Base-by-base conservation (phyloP, 768 basidiomycete genomes). In the Pisolithus tinctorius region DNA sequence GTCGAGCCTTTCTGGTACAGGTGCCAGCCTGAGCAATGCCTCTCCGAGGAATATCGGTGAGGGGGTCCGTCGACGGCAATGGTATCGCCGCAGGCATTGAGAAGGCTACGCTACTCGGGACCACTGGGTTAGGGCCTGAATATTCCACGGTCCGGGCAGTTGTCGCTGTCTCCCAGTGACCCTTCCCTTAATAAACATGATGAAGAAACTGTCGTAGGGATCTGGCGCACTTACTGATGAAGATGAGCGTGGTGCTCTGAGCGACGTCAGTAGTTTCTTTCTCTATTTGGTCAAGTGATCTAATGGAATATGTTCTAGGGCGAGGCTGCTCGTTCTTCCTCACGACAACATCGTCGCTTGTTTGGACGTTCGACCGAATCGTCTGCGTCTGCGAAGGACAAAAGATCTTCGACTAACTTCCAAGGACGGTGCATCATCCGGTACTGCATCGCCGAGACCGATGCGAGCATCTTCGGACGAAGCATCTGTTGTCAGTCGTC, bases 121-220 rank as follows among this genome's bases (percentile, higher is more conserved):
- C 55, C 7, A 57, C 58, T 6, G 67, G 68, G 30, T 58, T 68
- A n/a, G n/a, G 68, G 60, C 29, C 54, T 65, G 1, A 20, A 42
- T n/a, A 40, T 55, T 6, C 38, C 59, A 11, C 74, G 81, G 3
- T 80, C 84, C 9, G 60, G 75, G 2, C 77, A 79, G 8, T 61
- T 85, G 49, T 64, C 67, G 8, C 61, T 81, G 20, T 84, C 85
- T 1, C 81, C 84, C 0, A 85, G 81, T 52, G 86, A 86, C 53
- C 69, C 76, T 16, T 76, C 77, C 6, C 65, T 86, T 17, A 76
- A 74, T 38, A 26, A 14, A 9, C 47, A 53, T 14, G 66, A 71
- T 11, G 69, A 65, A n/a, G 69, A 66, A 1, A 77, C 66, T n/a
- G 69, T 67, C 20, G 63, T 69, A 11, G 60, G 61, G 31, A n/a